Base-by-base conservation (phyloP, 2,329 filamentous ascomycete genomes). In the Diaporthe capsici region DNA sequence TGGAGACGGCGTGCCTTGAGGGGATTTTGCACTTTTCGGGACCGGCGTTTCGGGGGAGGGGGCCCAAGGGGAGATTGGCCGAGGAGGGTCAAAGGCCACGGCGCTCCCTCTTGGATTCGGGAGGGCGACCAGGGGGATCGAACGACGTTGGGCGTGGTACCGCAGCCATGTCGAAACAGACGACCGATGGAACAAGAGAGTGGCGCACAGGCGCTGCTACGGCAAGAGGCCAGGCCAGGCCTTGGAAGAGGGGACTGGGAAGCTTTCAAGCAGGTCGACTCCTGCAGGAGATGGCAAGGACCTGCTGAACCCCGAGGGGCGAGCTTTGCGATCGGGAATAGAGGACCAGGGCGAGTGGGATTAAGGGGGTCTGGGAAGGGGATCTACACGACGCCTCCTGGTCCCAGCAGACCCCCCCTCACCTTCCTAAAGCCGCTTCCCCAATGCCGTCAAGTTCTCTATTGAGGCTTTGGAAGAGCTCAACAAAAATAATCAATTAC, bases 1-100 rank as follows among this genome's bases (percentile, higher is more conserved):
- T 49, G 65, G 65, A 70, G 65, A 70, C 65, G 65, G 65, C 65
- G 65, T 70, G 65, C 65, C 34, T 70, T 42, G 34, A 70, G 65
- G 65, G 65, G 65, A 55, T 51, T 55, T 22, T 70, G 65, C 65
- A 55, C 22, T 55, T 70, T 70, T 51, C 34, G 65, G 65, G 25
- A 42, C 49, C 34, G 65, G 65, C 65, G 65, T 70, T 70, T 42
- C 17, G 61, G 61, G 42, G 60, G 20, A 17, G 39, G 39, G 60
- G 39, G 60, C 8, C 20, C 12, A 47, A 65, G 44, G 61, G 25
- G 61, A 65, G 7, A 65, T 65, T 47, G 42, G n/a, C 28, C 47
- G 34, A 20, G 34, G 65, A 39, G 60, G 12, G 13, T 68, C 8
- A 31, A 55, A 51, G 49, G 49, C 22, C 49, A 70, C 47, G n/a